Percentiles rank a stretch among this genome's conserved stretches.
Evolutionary conservation across 192 early-diverging fungal species (phyloP).

Genomic region (Neocallimastix lanati): DNA sequence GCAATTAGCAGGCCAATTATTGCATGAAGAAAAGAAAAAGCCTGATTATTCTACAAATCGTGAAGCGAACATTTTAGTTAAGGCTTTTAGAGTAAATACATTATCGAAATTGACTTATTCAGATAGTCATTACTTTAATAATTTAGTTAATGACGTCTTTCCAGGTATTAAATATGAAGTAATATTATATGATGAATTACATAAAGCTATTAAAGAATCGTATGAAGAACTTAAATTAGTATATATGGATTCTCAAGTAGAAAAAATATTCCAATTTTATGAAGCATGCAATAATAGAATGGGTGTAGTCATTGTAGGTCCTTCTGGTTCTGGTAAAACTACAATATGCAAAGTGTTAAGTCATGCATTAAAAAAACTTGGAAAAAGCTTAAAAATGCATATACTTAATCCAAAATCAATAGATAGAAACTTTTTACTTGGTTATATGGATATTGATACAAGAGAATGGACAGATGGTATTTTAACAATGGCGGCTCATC

Average conservation of each 20-base stretch:
- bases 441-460: conserved; percentile 40
- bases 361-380: conserved; percentile 22
- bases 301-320: conserved; percentile 42
- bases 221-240: conserved; percentile 24
- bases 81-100: conserved; percentile 31
- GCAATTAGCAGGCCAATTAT: conserved; percentile 21
- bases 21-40: conserved; percentile 20
- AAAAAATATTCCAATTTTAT: conserved; percentile 34
- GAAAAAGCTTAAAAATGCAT: conserved; percentile 18
- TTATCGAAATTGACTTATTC: conserved; percentile 32
- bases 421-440: conserved; percentile 23
- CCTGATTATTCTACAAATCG: conserved; percentile 3
- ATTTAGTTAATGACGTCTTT: conserved; percentile 32
- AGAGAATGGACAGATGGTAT: conserved; percentile 41
- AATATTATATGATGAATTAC: conserved; percentile 20
- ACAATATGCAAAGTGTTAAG: conserved; percentile 22
- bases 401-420: conserved; percentile 33
- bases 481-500: conserved; percentile 25
- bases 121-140: conserved; percentile 22
- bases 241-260: conserved; percentile 22
- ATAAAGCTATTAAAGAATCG: conserved; percentile 17
- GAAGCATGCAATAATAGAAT: conserved; percentile 33
- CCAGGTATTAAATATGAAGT: conserved; percentile 22
- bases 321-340: conserved; percentile 31
- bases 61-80: conserved; percentile 22